Base-by-base conservation (phyloP, 2,329 filamentous ascomycete genomes). In the Cladophialophora chaetospira region DNA sequence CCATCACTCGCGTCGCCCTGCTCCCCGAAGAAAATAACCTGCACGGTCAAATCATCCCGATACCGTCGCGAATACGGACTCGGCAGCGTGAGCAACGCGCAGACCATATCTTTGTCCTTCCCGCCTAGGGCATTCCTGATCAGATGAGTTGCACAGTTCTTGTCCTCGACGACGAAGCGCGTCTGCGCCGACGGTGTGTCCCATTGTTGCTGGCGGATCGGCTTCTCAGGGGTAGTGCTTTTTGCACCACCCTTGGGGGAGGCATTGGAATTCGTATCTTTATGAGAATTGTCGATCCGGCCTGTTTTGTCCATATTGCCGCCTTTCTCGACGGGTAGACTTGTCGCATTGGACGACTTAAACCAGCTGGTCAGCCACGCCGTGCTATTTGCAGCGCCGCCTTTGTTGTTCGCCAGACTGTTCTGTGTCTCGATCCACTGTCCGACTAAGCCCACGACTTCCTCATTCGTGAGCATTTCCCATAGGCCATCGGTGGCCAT, bases 381-480 rank as follows among this genome's bases (percentile, higher is more conserved):
- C 2, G 87, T 86, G 47, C 77, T 75, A 58, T 68, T 71, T 26
- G 70, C 69, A 36, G 70, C 69, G 3, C 67, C 66, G 11, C 23
- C 35, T 29, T 70, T 72, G 4, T 49, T 72, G 15, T 49, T 55
- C 38, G 61, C 52, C 2, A 67, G 63, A 40, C 64, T 67, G 57
- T 73, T 77, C 65, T 97, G 88, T 19, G 84, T 85, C 72, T 99
- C 94, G 45, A 99, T 85, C 94, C 94, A 99, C 72, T 96, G 91
- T 13, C 93, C 95, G 3, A 99, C 94, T 2, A 99, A 83, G 0
- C 94, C 94, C 48, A 99, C 89, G 1, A 97, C 94, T 77, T 99
- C 94, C 70, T 99, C 94, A 68, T 97, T 99, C 45, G 91, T 97
- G 60, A 99, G 81, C 94, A 97, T 97, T 75, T 99, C 94, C 94